These are phyloP conservation scores for Neonectria punicea DNA, from an alignment of 2,329 filamentous ascomycete species.

Conservation along the genomic window DNA sequence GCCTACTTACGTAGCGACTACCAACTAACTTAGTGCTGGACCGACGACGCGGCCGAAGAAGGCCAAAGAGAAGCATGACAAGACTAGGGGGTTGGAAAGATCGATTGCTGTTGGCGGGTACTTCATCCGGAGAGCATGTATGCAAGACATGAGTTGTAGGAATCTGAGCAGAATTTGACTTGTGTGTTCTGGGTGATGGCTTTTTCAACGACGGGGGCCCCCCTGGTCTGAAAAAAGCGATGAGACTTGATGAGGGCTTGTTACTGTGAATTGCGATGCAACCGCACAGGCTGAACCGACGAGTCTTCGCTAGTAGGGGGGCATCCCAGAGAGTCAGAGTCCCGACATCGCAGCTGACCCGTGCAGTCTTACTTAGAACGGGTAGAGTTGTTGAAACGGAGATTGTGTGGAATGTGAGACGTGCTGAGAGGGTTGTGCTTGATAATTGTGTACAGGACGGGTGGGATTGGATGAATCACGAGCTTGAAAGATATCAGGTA, in stretches of 20 bases:
- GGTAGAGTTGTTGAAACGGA: conserved; percentile 1
- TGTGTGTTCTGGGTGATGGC: background rate
- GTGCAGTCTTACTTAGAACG: background rate
- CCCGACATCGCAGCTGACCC: conserved; percentile 3
- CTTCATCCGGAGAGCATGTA: background rate
- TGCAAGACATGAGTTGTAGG: conserved; percentile 8
- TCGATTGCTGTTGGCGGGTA: background rate
- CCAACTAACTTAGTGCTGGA: background rate
- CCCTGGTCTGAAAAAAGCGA: background rate
- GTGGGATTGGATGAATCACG: background rate
- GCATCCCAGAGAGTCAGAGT: background rate
- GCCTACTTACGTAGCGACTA: background rate
- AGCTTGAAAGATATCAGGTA: background rate
- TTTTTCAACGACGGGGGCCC: background rate
- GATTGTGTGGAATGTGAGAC: background rate
- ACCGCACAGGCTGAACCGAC: background rate
- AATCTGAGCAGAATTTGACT: background rate
- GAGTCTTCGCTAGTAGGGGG: background rate
- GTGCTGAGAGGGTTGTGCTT: background rate
- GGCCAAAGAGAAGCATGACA: background rate
- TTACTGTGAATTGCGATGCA: conserved; percentile 1
- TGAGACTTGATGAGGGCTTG: background rate
- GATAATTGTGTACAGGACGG: background rate
- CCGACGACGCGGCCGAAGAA: background rate
- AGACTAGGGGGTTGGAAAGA: background rate